Evolutionary conservation across 1,284 basidiomycete genomes (phyloP), one percentile per base, ranked within the genome.

Genomic region (Ceraceosorus bombacis): DNA sequence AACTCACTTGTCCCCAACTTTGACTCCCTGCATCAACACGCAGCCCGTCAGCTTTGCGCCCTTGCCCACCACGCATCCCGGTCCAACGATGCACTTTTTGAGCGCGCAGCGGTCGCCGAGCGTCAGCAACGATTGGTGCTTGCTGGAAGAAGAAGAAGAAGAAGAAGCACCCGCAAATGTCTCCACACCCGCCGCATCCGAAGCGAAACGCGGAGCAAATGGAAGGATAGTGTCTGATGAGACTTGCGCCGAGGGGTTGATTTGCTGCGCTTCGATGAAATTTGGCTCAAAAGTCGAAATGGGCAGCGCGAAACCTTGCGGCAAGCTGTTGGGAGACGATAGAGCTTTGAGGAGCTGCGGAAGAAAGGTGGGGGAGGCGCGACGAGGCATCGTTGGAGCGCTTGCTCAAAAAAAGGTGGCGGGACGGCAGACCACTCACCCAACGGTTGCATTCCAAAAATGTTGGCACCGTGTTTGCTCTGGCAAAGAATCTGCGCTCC

Each of bases 11-110:
- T 94, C 90, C 38, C 83, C 89, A 37, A 98, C 81, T 3, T 87
- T 82, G 68, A 91, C 93, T 71, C 91, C 89, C 54, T 96, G 93
- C 77, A 95, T 83, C 38, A 98, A 78, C 9, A 97, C 84, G 69
- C 88, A 92, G n/a, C 89, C 88, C 0, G 82, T 83, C 58, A 97
- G 85, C 78, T 87, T 91, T 39, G 84, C 87, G 79, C 87, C 87
- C 74, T 86, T 89, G 9, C 91, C 92, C 62, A 97, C 89, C 27
- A 85, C 79, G 70, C 90, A 94, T 72, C 93, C 90, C 62, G 86
- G 84, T 5, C 94, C 94, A 36, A 97, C 84, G 27, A 93, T 83
- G 6, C 87, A 88, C 67, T 87, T 87, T 78, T 95, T 97, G 78
- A 98, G 86, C 41, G 82, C 86, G 15, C 88, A 85, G 51, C 86